phyloP scores from a whole-genome alignment of 176 grass and related monocot species.

The Stipa capillata region DNA sequence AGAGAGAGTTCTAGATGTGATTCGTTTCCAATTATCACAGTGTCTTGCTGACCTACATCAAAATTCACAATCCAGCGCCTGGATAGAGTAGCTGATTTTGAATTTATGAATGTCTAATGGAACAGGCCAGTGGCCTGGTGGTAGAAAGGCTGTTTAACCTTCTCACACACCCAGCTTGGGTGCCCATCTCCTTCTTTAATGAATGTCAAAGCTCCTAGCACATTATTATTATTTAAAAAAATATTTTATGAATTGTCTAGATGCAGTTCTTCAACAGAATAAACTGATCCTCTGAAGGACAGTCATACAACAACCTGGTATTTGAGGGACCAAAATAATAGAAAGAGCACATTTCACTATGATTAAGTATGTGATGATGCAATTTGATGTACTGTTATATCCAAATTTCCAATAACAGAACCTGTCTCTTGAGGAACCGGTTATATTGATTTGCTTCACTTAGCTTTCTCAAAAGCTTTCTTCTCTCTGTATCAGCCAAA shows the following conservation, averaged over 20 bases:
- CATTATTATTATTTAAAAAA: too few species aligned
- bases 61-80: background rate
- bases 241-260: background rate
- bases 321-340: background rate
- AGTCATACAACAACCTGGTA: background rate
- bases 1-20: background rate
- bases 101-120: background rate
- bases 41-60: background rate
- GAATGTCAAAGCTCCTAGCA: background rate
- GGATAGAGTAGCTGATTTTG: background rate
- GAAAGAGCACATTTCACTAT: background rate
- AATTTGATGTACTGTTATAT: background rate
- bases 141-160: background rate
- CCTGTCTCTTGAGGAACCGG: conserved; percentile 91
- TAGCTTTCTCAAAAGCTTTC: conserved; percentile 68
- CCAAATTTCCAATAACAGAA: conserved; percentile 31
- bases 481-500: conserved; percentile 71
- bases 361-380: background rate
- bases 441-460: conserved; percentile 98
- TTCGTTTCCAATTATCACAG: background rate
- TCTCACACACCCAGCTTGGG: background rate
- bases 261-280: background rate
- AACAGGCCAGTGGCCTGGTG: too few species aligned
- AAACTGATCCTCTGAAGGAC: background rate
- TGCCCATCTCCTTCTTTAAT: background rate